Evolutionary conservation across 2,329 filamentous ascomycete species (phyloP).

Genomic region (Drechslera avenae): DNA sequence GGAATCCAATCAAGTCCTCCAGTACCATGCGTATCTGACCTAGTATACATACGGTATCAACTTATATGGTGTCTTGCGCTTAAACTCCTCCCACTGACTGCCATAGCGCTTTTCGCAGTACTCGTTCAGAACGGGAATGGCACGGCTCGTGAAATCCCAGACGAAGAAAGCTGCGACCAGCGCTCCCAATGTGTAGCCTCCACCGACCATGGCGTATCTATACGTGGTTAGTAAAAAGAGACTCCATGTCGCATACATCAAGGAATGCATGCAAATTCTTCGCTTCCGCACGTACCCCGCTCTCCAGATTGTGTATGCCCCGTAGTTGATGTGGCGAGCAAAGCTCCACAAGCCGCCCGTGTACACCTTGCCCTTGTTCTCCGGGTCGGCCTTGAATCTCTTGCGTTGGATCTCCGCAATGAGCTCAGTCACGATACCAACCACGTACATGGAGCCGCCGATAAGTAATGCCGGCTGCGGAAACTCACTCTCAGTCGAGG

Average conservation of each 20-base stretch:
- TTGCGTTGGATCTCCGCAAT: constrained; percentile 63
- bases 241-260: too few relatives aligned
- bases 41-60: constrained; percentile 44
- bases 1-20: neutral
- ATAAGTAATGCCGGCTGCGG: constrained; percentile 52
- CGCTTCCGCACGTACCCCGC: constrained; percentile 41
- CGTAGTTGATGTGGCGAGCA: constrained; percentile 62
- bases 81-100: constrained; percentile 49
- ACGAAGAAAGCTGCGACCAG: constrained; percentile 50
- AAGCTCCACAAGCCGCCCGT: constrained; percentile 56
- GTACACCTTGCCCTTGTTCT: constrained; percentile 60
- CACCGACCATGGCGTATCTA: constrained; percentile 52
- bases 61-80: constrained; percentile 48
- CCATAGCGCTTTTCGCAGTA: constrained; percentile 55
- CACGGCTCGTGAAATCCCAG: constrained; percentile 53
- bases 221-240: too few relatives aligned
- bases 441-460: constrained; percentile 56
- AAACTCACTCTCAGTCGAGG: constrained; percentile 48
- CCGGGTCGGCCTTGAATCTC: constrained; percentile 57
- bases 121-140: constrained; percentile 56
- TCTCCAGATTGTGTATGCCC: constrained; percentile 59
- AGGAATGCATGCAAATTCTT: too few relatives aligned
- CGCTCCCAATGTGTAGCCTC: constrained; percentile 54
- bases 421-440: constrained; percentile 61
- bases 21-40: neutral